Conservation (phyloP, 2,329 filamentous ascomycete genomes). For the Epichloe brachyelytri region DNA sequence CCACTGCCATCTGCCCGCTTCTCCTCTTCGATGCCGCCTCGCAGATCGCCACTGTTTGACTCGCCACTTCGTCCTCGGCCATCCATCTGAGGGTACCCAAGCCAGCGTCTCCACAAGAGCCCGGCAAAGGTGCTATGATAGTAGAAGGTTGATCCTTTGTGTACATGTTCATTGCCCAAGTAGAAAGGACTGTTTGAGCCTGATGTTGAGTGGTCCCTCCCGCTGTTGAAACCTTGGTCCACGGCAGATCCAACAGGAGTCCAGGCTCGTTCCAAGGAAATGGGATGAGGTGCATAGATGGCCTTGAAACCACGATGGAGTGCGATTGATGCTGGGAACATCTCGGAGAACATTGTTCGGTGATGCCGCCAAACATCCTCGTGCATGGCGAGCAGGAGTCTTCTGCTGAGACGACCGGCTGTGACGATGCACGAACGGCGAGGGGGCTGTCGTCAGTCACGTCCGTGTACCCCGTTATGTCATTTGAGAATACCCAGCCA, state of each 20-base stretch:
- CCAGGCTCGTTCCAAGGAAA: constrained; percentile 70
- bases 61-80: constrained; percentile 37
- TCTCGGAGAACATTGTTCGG: constrained; percentile 66
- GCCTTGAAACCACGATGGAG: constrained; percentile 69
- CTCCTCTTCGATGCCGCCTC: constrained; percentile 41
- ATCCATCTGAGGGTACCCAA: constrained; percentile 45
- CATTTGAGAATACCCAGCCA: constrained; percentile 59
- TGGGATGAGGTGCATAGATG: constrained; percentile 68
- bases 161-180: constrained; percentile 64
- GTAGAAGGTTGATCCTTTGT: constrained; percentile 73
- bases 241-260: constrained; percentile 46
- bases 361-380: constrained; percentile 54
- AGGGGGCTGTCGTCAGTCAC: constrained; percentile 32
- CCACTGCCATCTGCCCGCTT: constrained; percentile 34
- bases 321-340: constrained; percentile 60
- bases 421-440: constrained; percentile 62
- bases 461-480: constrained; percentile 55
- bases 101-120: constrained; percentile 68
- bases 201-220: constrained; percentile 51
- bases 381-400: constrained; percentile 60
- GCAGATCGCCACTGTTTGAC: constrained; percentile 32
- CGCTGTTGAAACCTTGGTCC: constrained; percentile 68
- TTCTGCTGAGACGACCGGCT: constrained; percentile 52
- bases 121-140: constrained; percentile 69
- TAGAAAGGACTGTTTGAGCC: constrained; percentile 56